A percentile compares a stretch with the other conserved stretches of the same genome.
These are phyloP conservation scores for Ophiocordyceps sinensis DNA, from an alignment of 2,329 filamentous ascomycete species.

Conservation along the genomic window DNA sequence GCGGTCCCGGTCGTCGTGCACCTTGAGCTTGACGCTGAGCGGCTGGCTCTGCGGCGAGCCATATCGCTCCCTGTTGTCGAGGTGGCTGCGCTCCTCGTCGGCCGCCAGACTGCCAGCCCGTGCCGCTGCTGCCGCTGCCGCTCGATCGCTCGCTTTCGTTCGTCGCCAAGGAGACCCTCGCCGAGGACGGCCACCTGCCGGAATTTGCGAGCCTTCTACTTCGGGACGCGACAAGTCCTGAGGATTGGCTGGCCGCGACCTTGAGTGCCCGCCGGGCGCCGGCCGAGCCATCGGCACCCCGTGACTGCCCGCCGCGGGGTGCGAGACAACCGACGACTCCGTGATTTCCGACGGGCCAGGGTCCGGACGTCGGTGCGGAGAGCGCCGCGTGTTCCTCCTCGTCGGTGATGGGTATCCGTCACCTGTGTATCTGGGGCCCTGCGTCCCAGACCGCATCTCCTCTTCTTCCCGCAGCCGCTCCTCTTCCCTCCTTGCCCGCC, in stretches of 20 bases:
- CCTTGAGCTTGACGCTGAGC: conserved; percentile 43
- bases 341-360: conserved; percentile 19
- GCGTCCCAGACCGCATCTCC: conserved; percentile 42
- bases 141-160: conserved; percentile 28
- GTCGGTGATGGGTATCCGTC: conserved; percentile 45
- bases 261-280: neutral
- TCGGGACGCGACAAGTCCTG: conserved; percentile 4
- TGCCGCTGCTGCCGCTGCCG: conserved; percentile 31
- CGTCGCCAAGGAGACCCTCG: conserved; percentile 31
- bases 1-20: conserved; percentile 44
- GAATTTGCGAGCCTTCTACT: conserved; percentile 15
- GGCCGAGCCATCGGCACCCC: conserved; percentile 5
- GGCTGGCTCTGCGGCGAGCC: conserved; percentile 29
- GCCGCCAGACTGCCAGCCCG: conserved; percentile 33
- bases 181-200: conserved; percentile 17
- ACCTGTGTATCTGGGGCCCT: conserved; percentile 51
- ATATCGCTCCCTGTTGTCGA: conserved; percentile 21
- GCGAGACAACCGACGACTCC: conserved; percentile 19
- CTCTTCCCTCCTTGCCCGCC: conserved; percentile 32
- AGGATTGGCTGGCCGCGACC: neutral
- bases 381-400: conserved; percentile 19
- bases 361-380: conserved; percentile 12
- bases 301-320: conserved; percentile 8
- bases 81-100: conserved; percentile 22
- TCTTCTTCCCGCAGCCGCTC: conserved; percentile 34